Conservation (phyloP, 2,329 filamentous ascomycete genomes). For the Nakataea oryzae region DNA sequence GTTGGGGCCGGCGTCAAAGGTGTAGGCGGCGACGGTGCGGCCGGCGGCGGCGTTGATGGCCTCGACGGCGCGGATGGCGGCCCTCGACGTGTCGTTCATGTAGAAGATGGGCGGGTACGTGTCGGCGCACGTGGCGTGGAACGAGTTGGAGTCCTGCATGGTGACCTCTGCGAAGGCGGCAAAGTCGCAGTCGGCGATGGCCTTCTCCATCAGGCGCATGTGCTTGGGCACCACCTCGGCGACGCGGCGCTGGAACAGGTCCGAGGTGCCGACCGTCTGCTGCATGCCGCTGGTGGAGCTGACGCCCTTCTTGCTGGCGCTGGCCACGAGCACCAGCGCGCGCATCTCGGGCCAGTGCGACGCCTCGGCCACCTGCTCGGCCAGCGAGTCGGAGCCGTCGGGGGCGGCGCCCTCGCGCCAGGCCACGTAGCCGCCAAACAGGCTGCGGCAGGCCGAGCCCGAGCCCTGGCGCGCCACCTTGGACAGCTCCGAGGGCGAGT, state of each 20-base stretch:
- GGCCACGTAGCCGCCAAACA: constrained; percentile 93
- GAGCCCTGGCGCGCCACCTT: constrained; percentile 88
- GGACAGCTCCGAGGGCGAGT: constrained; percentile 73
- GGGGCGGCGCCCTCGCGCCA: constrained; percentile 71
- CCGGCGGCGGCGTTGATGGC: constrained; percentile 74
- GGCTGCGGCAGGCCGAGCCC: constrained; percentile 82
- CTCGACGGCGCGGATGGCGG: constrained; percentile 82
- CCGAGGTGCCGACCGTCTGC: constrained; percentile 82
- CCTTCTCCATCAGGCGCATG: constrained; percentile 16
- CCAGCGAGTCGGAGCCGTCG: constrained; percentile 80
- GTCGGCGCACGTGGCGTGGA: constrained; percentile 91
- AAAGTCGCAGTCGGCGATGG: constrained; percentile 55
- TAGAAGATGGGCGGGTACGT: constrained; percentile 98
- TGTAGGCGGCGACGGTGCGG: constrained; percentile 80
- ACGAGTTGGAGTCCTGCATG: constrained; percentile 94
- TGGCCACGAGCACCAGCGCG: constrained; percentile 82
- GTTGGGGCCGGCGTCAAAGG: constrained; percentile 95
- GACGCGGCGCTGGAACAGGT: constrained; percentile 73
- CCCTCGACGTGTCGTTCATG: constrained; percentile 86
- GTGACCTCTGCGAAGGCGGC: constrained; percentile 78
- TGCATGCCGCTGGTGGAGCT: constrained; percentile 94
- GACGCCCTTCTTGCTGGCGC: constrained; percentile 91
- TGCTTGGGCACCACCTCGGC: constrained; percentile 50
- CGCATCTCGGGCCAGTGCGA: constrained; percentile 94
- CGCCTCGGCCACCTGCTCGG: constrained; percentile 78